Evolutionary conservation across 768 basidiomycete genomes (phyloP), one percentile per base, ranked within the genome.

Genomic region (Termitomyces heimii): DNA sequence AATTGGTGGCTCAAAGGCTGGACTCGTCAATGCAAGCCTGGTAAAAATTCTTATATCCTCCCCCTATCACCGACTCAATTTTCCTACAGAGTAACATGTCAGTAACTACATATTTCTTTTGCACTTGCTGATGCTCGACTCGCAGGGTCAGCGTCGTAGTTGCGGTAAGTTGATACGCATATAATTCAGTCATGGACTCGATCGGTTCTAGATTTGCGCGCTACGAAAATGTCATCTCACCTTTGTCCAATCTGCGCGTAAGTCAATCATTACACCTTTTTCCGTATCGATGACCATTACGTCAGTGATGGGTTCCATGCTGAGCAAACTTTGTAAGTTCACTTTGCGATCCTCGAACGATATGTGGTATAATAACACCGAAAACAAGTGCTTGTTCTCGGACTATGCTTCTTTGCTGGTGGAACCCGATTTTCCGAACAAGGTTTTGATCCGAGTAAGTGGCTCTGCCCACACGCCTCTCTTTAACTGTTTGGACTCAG

Each of bases 391-490:
- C 81, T 94, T 40, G 90, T 94, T 18, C 79, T 93, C 12, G 92
- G 92, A 18, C 82, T 93, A 70, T 90, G 89, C 63, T 90, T 92
- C 71, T 88, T 93, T 60, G 91, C 89, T 0, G 90, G 91, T 14
- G 90, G 90, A 0, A 65, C 85, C 60, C 79, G 81, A 14, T 92
- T 86, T 62, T 83, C 86, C 3, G 88, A 92, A 65, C 91, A 92
- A 68, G 86, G 82, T 1, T 91, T 91, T 59, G 84, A 89, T 59
- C 68, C 77, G 3, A 84, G 89, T 91, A 63, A 54, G 84, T 44
- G 14, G 5, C 13, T 31, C 5, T 31, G 24, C 22, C 9, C 31
- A 22, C 13, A 29, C 13, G 22, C 13, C 39, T 24, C 47, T 7
- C 20, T 32, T 13, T 5, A 4, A 40, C 20, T 22, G 22, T 26